Evolutionary conservation across 805 yeast species (phyloP), one percentile per base, ranked within the genome.

Genomic region (Ogataea corticis): DNA sequence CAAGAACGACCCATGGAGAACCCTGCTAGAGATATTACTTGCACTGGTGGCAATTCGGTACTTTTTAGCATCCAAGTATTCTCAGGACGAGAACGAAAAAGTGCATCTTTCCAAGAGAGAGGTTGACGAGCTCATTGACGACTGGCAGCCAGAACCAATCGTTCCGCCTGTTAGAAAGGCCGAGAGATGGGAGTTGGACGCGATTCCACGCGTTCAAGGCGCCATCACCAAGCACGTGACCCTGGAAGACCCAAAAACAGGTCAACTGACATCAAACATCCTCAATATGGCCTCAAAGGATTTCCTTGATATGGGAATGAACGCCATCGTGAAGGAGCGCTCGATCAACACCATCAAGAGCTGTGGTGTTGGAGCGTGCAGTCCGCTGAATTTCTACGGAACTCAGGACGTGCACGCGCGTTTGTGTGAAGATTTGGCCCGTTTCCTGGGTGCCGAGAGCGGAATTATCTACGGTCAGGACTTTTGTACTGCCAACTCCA

Each of bases 331-430:
- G 32, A 70, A 70, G 42, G 64, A 71, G 16, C 76, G 72, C 11
- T 89, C 90, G 4, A 74, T 78, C 42, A 63, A 70, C 25, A 73
- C 80, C 17, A 81, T 94, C 49, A 71, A 72, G 38, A 72, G 73
- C 46, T 81, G 85, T 48, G 99, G 99, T 62, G 97, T 94, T 41
- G 99, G 99, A 52, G 92, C 97, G 0, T 94, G 99, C 72, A 97
- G 98, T 33, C 98, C 99, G 4, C 96, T 97, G 34, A 96, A 96
- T 45, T 94, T 94, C 59, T 94, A 91, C 65, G 99, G 99, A 50
- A 86, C 90, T 49, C 96, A 90, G 67, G 96, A 90, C 62, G 89
- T 83, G 35, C 99, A 94, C 62, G 83, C 82, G 44, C 76, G 84
- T 56, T 73, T 87, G 45, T 96, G 90, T 63, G 81, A 80, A 56